phyloP scores from a whole-genome alignment of 768 basidiomycete species.

The Lactarius indigo region DNA sequence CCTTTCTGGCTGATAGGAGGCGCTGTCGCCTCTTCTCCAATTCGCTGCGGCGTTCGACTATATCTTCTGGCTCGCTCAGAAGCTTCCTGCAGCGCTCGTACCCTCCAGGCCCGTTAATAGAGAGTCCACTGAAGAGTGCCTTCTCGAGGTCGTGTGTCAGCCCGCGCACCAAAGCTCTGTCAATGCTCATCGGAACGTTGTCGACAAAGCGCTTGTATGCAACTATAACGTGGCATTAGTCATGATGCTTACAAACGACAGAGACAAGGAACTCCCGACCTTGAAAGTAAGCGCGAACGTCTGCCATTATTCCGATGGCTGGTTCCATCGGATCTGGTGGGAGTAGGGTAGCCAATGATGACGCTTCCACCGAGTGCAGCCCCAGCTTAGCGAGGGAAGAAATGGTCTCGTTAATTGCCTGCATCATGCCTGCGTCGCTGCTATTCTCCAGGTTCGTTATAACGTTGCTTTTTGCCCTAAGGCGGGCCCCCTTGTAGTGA shows the following conservation, averaged over 20 bases:
- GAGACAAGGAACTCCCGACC: slow-evolving; percentile 38
- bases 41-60: slow-evolving; percentile 45
- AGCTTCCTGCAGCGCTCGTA: slow-evolving; percentile 44
- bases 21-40: slow-evolving; percentile 47
- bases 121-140: slow-evolving; percentile 44
- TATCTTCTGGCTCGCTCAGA: slow-evolving; percentile 45
- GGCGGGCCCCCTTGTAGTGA: slow-evolving; percentile 41
- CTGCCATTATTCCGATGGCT: slow-evolving; percentile 63
- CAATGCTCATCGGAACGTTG: slow-evolving; percentile 53
- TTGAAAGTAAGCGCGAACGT: slow-evolving; percentile 71
- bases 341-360: slow-evolving; percentile 47
- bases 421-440: neutral
- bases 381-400: slow-evolving; percentile 40
- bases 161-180: slow-evolving; percentile 52
- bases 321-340: slow-evolving; percentile 51
- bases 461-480: slow-evolving; percentile 1
- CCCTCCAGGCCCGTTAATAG: slow-evolving; percentile 45
- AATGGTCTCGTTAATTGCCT: slow-evolving; percentile 30
- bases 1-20: slow-evolving; percentile 41
- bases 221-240: slow-evolving; percentile 33
- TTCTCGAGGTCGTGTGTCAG: slow-evolving; percentile 39
- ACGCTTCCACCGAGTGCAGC: slow-evolving; percentile 35
- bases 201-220: slow-evolving; percentile 60
- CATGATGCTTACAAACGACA: neutral
- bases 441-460: neutral